These are phyloP conservation scores for Termitomyces sp. DNA, from an alignment of 768 basidiomycete species.

Conservation along the genomic window DNA sequence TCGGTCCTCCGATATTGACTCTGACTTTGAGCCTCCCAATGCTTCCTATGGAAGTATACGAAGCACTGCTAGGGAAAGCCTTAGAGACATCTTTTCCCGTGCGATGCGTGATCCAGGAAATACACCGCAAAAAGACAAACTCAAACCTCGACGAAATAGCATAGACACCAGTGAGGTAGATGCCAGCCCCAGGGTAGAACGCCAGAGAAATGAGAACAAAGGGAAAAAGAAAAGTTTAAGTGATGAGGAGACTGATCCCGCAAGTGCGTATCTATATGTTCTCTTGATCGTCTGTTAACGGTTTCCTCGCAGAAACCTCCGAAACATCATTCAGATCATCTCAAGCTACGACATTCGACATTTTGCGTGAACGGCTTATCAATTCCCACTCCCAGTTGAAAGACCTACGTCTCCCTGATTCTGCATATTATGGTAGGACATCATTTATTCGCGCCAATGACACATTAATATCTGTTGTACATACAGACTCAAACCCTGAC, in stretches of 20 bases:
- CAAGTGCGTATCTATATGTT: constrained; percentile 34
- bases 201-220: constrained; percentile 36
- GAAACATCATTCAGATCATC: constrained; percentile 35
- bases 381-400: constrained; percentile 29
- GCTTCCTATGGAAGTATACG: constrained; percentile 26
- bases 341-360: constrained; percentile 41
- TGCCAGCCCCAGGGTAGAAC: constrained; percentile 38
- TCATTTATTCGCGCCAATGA: neutral
- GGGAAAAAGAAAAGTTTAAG: constrained; percentile 55
- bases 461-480: neutral
- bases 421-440: constrained; percentile 29
- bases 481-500: constrained; percentile 10
- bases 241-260: constrained; percentile 55
- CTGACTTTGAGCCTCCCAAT: constrained; percentile 50
- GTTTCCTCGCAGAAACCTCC: constrained; percentile 14
- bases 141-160: constrained; percentile 46
- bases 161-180: constrained; percentile 58
- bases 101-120: constrained; percentile 59
- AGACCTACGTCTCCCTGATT: constrained; percentile 26
- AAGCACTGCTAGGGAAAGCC: constrained; percentile 48
- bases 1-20: constrained; percentile 44
- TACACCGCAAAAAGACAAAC: constrained; percentile 50
- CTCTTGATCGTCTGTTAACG: constrained; percentile 6
- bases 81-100: constrained; percentile 63
- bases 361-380: constrained; percentile 39